Evolutionary conservation across 1,284 basidiomycete species (phyloP), one percentile per base, ranked within the genome.

Genomic region (Paramarasmius palmivorus): DNA sequence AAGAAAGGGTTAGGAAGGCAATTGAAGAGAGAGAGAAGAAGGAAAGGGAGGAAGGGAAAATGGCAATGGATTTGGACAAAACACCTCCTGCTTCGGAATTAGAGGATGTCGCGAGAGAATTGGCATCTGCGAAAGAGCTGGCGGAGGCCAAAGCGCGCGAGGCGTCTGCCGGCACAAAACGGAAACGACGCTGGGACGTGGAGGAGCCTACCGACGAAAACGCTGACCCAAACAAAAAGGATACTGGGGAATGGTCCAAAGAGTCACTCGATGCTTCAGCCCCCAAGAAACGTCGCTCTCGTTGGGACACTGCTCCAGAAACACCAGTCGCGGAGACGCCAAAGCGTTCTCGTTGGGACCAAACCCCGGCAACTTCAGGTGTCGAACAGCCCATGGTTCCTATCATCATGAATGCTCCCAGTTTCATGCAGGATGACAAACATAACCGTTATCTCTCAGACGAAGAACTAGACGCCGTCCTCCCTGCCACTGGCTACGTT

Each of bases 271-370:
- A 88, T 52, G 81, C 77, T 14, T 81, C 84, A 55, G 86, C 86
- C 26, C 84, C 91, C 49, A 95, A 93, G 74, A 98, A 97, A 74
- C 86, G 92, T 59, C 85, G 93, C 58, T 96, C 94, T 54, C 83
- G 94, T 32, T 97, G 95, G 95, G 95, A 97, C 70, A 92, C 94
- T 50, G 83, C 92, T 0, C 94, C 83, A 1, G 89, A 91, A 50
- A 79, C 74, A 55, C 69, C 66, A 29, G 66, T 68, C 37, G 73
- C 74, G 23, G 87, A 89, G 55, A 83, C 86, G 55, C 86, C 79
- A 57, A 92, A 86, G 69, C 87, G 91, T 50, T 98, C 95, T 38
- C 84, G 97, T 44, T 99, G 97, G 97, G 97, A 99, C 70, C 93
- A 97, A 74, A 92, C 93, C 20, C 82, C 87, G 52, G 75, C 72